Evolutionary conservation across 176 grass and related monocot genomes (phyloP).

Genomic region (Rhynchospora pubera): DNA sequence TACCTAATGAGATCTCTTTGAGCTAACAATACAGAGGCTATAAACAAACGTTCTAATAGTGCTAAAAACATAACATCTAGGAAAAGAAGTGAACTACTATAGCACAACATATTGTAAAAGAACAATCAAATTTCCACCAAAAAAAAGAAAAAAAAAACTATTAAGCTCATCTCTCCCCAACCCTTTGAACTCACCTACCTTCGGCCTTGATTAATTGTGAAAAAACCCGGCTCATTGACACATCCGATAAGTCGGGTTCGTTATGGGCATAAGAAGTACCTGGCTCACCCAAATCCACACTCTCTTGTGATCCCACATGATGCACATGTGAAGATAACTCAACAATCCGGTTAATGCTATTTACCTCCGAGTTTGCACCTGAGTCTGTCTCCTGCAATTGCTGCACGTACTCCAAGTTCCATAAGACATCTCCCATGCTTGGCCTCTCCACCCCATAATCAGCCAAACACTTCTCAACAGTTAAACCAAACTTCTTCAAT

Average conservation of each 20-base stretch:
- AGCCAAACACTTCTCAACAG: slow-evolving; percentile 77
- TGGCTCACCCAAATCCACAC: slow-evolving; percentile 38
- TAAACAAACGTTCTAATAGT: slow-evolving; percentile 13
- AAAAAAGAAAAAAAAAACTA: slow-evolving; percentile 1
- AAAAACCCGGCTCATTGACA: slow-evolving; percentile 83
- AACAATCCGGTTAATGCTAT: slow-evolving; percentile 67
- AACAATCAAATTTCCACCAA: slow-evolving; percentile 5
- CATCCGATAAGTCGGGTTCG: slow-evolving; percentile 50
- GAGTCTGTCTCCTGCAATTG: slow-evolving; percentile 68
- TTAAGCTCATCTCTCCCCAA: slow-evolving; percentile 27
- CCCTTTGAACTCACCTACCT: slow-evolving; percentile 45
- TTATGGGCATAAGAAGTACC: slow-evolving; percentile 29
- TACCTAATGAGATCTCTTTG: slow-evolving; percentile 6
- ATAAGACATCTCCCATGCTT: slow-evolving; percentile 76
- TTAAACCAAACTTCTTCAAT: slow-evolving; percentile 85
- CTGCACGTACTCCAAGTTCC: slow-evolving; percentile 86
- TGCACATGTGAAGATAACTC: slow-evolving; percentile 57
- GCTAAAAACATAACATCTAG: slow-evolving; percentile 13
- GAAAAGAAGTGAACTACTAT: not conserved
- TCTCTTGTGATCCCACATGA: slow-evolving; percentile 23
- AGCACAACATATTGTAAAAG: slow-evolving; percentile 7
- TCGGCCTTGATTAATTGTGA: slow-evolving; percentile 90
- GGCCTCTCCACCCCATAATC: slow-evolving; percentile 85
- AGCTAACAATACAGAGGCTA: slow-evolving; percentile 18
- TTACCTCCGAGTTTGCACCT: slow-evolving; percentile 41